A percentile compares a stretch with the other conserved stretches of the same genome.
Evolutionary conservation across 2,329 filamentous ascomycete genomes (phyloP).

Genomic region (Tolypocladium cylindrosporum): DNA sequence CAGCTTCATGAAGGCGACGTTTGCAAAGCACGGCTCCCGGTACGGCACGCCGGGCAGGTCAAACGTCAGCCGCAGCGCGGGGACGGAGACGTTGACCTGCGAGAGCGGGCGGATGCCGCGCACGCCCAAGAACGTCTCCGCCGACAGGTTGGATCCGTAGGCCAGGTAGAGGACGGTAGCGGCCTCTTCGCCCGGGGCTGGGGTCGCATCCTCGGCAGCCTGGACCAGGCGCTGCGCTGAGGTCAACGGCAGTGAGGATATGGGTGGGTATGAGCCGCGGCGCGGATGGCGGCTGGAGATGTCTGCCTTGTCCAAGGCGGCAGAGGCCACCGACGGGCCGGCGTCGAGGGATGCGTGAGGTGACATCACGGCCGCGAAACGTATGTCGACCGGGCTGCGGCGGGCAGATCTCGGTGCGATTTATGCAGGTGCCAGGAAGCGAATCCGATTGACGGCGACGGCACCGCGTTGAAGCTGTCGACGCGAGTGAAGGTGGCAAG

Average conservation of each 20-base stretch:
- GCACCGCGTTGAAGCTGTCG: background rate
- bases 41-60: slow-evolving; percentile 82
- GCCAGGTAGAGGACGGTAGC: slow-evolving; percentile 67
- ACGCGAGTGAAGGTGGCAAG: background rate
- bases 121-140: slow-evolving; percentile 66
- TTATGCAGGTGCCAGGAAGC: background rate
- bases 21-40: slow-evolving; percentile 84
- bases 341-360: background rate
- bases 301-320: slow-evolving; percentile 15
- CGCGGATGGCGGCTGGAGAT: slow-evolving; percentile 9
- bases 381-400: background rate
- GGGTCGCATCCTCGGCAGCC: slow-evolving; percentile 14
- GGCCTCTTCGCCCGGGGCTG: slow-evolving; percentile 11
- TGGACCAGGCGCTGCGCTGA: slow-evolving; percentile 17
- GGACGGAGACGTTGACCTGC: slow-evolving; percentile 71
- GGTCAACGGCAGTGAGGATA: slow-evolving; percentile 22
- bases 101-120: slow-evolving; percentile 76
- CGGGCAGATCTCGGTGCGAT: background rate
- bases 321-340: slow-evolving; percentile 5
- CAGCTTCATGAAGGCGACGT: slow-evolving; percentile 53
- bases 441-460: background rate
- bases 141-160: slow-evolving; percentile 83
- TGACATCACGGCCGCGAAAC: background rate
- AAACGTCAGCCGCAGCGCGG: slow-evolving; percentile 69
- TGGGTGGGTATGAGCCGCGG: slow-evolving; percentile 15